Base-by-base conservation (phyloP, 2,329 filamentous ascomycete genomes). In the Pezicula carpinea region DNA sequence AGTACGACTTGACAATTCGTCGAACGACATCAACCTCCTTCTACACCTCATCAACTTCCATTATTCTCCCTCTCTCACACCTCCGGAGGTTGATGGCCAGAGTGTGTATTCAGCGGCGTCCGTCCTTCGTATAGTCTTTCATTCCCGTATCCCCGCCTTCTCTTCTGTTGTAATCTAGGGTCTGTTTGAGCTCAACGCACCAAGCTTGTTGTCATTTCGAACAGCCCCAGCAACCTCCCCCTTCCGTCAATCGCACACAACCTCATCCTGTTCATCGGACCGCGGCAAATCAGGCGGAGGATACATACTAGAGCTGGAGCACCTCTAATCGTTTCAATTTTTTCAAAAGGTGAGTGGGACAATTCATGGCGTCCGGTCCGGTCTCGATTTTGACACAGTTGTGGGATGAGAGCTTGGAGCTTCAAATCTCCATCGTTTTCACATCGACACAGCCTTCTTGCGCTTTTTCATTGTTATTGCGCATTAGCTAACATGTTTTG, bases 11-110 rank as follows among this genome's bases (percentile, higher is more conserved):
- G 17, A 38, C 35, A 17, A 38, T 21, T 21, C 17, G 17, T 19
- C 38, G 19, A 21, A 23, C 38, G n/a, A 40, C 38, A 23, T 40
- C 38, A 42, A 44, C 43, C 26, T 38, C 18, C n/a, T 32, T 39
- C 36, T 23, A 40, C 35, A 15, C 15, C 38, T 31, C 44, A 35
- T 42, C 32, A n/a, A 29, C 26, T 26, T 39, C 39, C 29, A 39
- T 40, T 40, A 34, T 43, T 39, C 47, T 46, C 23, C 44, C 41
- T 39, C 19, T 46, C 32, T 34, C 42, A 34, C 42, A 35, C 44
- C 36, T 48, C 26, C 23, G 32, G 55, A 49, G 51, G 47, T 59
- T 55, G 54, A 59, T 59, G 57, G 57, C 52, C 49, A 57, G 58
- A 49, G 48, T 46, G 48, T 50, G 53, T 53, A 53, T 42, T 41